Conservation (phyloP, 2,329 filamentous ascomycete genomes). For the Xylaria sp. region DNA sequence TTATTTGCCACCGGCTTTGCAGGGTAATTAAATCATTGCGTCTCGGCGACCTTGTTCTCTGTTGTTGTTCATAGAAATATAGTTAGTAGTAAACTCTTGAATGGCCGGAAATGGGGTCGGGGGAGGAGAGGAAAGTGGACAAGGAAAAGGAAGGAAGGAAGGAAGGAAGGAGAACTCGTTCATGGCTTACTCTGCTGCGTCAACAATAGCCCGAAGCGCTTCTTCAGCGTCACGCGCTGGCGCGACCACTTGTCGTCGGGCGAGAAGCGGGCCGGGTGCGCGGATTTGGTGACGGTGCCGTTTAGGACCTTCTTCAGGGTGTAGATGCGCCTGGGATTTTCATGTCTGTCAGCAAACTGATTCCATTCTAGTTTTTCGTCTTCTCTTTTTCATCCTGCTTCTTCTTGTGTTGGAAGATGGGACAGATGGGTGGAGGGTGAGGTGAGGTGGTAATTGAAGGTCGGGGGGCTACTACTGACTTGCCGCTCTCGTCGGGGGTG, state of each 20-base stretch:
- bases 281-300: conserved; percentile 91
- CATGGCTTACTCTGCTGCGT: conserved; percentile 73
- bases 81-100: no score
- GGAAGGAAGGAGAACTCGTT: no score
- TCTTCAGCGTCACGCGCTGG: conserved; percentile 94
- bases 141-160: no score
- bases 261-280: conserved; percentile 95
- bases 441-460: neutral
- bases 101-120: no score
- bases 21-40: conserved; percentile 23
- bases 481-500: conserved; percentile 82
- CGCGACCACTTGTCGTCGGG: conserved; percentile 99
- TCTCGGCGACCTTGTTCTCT: conserved; percentile 51
- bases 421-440: neutral
- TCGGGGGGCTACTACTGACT: conserved; percentile 49
- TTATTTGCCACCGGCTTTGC: neutral
- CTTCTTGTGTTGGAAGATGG: no score
- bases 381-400: no score
- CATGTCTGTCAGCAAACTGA: neutral
- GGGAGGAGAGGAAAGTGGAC: no score
- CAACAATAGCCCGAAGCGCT: conserved; percentile 87
- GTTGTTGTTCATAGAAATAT: conserved; percentile 11
- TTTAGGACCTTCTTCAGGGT: conserved; percentile 90
- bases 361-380: no score
- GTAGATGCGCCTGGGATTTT: conserved; percentile 72